These are phyloP conservation scores for Lanmaoa pseudosensibilis DNA, from an alignment of 768 basidiomycete genomes.

Conservation along the genomic window DNA sequence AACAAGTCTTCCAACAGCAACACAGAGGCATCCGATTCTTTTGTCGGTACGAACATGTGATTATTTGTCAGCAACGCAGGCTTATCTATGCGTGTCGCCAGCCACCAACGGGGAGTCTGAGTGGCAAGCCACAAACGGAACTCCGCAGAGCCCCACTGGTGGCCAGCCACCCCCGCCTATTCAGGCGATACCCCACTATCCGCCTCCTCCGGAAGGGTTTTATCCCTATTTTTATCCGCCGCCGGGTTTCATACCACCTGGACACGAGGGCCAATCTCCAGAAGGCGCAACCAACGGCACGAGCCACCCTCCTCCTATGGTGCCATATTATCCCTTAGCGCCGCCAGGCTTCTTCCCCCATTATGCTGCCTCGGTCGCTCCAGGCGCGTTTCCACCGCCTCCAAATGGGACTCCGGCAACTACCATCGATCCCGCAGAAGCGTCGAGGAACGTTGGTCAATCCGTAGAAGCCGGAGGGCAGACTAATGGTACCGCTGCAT, in stretches of 20 bases:
- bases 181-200: conserved; percentile 30
- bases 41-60: conserved; percentile 16
- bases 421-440: conserved; percentile 29
- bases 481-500: conserved; percentile 15
- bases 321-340: conserved; percentile 39
- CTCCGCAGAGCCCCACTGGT: conserved; percentile 14
- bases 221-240: conserved; percentile 45
- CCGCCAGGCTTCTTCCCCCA: conserved; percentile 43
- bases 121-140: conserved; percentile 33
- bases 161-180: conserved; percentile 28
- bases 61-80: conserved; percentile 3
- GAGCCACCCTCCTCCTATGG: conserved; percentile 31
- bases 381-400: conserved; percentile 35
- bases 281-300: conserved; percentile 35
- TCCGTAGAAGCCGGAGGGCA: conserved; percentile 19
- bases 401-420: conserved; percentile 25
- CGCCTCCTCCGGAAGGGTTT: conserved; percentile 43
- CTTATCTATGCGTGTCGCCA: conserved; percentile 15
- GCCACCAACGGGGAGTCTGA: conserved; percentile 30
- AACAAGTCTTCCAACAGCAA: conserved; percentile 31
- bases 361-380: conserved; percentile 27
- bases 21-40: conserved; percentile 25
- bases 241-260: conserved; percentile 40
- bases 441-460: conserved; percentile 25
- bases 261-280: conserved; percentile 37